phyloP scores from a whole-genome alignment of 208 protist genomes.

The Ichthyophonus hoferi region DNA sequence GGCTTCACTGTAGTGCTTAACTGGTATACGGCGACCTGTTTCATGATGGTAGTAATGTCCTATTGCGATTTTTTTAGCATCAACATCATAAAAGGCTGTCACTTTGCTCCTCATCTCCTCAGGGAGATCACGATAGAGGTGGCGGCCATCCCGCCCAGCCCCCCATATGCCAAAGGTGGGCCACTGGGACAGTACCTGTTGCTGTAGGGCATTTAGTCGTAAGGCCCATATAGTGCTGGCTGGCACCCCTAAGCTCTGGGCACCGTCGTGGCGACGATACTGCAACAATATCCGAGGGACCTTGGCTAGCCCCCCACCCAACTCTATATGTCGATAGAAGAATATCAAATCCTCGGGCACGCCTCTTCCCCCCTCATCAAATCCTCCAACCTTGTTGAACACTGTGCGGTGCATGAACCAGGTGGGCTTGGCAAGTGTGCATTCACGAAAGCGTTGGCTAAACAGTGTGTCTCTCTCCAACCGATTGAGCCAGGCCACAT shows the following conservation, averaged over 20 bases:
- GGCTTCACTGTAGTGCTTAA: not conserved
- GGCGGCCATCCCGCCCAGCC: not conserved
- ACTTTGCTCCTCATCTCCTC: not conserved
- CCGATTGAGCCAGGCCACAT: conserved; percentile 30
- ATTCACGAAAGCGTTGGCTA: conserved; percentile 31
- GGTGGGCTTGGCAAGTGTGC: conserved; percentile 34
- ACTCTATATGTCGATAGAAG: conserved; percentile 20
- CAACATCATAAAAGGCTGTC: not conserved
- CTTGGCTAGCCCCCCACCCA: not conserved
- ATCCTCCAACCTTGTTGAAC: conserved; percentile 22
- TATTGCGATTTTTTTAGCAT: conserved; percentile 5
- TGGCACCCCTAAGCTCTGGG: not conserved
- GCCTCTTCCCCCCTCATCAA: conserved; percentile 26
- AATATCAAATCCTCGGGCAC: conserved; percentile 38
- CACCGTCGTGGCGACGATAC: not conserved
- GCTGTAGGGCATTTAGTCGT: not conserved
- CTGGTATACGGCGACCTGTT: not conserved
- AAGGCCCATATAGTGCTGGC: not conserved
- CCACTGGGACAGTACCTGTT: not conserved
- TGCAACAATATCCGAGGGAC: not conserved
- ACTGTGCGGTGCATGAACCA: conserved; percentile 24
- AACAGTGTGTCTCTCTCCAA: not conserved
- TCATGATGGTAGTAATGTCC: not conserved
- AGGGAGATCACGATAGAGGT: not conserved
- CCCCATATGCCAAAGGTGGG: conserved; percentile 21